phyloP scores from a whole-genome alignment of 2,329 filamentous ascomycete genomes.

The Beauveria caledonica region DNA sequence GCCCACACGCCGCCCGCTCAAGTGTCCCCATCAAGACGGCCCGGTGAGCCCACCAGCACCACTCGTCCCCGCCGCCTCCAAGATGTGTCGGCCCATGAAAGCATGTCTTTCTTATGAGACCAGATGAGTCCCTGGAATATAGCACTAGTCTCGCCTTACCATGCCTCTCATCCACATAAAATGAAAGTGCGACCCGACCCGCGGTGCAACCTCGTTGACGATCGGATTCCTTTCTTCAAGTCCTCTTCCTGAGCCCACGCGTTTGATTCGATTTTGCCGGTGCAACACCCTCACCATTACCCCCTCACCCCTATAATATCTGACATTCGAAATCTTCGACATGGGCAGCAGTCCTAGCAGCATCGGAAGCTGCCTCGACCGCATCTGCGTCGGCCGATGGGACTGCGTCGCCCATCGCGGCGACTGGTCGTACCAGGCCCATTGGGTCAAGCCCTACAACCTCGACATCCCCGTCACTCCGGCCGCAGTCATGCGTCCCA shows the following conservation, averaged over 20 bases:
- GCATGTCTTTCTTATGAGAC: no score
- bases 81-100: no score
- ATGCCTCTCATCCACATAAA: not conserved
- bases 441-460: constrained; percentile 47
- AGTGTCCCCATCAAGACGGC: no score
- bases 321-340: not conserved
- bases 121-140: no score
- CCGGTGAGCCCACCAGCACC: no score
- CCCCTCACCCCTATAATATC: not conserved
- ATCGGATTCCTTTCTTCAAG: not conserved
- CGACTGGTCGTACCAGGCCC: constrained; percentile 34
- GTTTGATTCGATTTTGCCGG: not conserved
- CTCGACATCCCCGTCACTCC: constrained; percentile 43
- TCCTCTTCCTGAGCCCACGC: not conserved
- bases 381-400: constrained; percentile 33
- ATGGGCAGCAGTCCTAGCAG: constrained; percentile 35
- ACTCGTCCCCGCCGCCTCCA: no score
- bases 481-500: constrained; percentile 47
- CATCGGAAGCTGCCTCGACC: constrained; percentile 35
- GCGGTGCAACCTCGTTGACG: not conserved
- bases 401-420: constrained; percentile 40
- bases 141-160: not conserved
- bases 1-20: no score
- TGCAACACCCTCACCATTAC: not conserved
- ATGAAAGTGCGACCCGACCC: not conserved